A percentile compares a stretch with the other conserved stretches of the same genome.
phyloP scores from a whole-genome alignment of 2,329 filamentous ascomycete genomes.

The Thielaviopsis ethacetica region DNA sequence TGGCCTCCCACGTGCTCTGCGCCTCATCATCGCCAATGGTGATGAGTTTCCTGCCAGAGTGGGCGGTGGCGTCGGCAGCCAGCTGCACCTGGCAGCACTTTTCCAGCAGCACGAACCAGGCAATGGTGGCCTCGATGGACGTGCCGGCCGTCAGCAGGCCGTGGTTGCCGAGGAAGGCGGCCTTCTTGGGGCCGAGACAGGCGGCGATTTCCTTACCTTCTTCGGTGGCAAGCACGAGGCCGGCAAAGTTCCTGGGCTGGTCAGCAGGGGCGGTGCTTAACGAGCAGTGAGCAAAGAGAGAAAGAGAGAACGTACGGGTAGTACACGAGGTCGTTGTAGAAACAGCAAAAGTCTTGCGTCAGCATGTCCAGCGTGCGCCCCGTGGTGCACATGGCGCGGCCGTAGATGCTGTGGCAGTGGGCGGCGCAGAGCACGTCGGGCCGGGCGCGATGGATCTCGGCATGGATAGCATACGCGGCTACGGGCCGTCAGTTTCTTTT shows the following conservation, averaged over 20 bases:
- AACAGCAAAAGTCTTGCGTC: slow-evolving; percentile 44
- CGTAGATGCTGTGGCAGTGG: slow-evolving; percentile 38
- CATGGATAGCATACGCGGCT: slow-evolving; percentile 17
- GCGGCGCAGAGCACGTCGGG: slow-evolving; percentile 38
- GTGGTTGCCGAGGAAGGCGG: slow-evolving; percentile 36
- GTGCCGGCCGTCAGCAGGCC: slow-evolving; percentile 34
- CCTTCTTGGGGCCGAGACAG: slow-evolving; percentile 17
- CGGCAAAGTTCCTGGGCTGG: slow-evolving; percentile 26
- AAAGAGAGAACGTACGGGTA: slow-evolving; percentile 18
- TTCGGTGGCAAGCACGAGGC: slow-evolving; percentile 34
- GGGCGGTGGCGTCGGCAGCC: slow-evolving; percentile 41
- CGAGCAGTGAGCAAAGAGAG: background rate
- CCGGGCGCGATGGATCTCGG: slow-evolving; percentile 35
- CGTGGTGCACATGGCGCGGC: slow-evolving; percentile 41
- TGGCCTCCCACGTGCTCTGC: slow-evolving; percentile 45
- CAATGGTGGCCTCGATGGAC: slow-evolving; percentile 33
- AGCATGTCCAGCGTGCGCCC: slow-evolving; percentile 48
- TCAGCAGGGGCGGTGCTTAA: too few relatives aligned
- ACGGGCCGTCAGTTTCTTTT: too few relatives aligned
- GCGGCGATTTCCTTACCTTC: slow-evolving; percentile 33
- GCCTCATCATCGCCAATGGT: slow-evolving; percentile 56
- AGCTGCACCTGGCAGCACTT: slow-evolving; percentile 32
- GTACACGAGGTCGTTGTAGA: slow-evolving; percentile 33
- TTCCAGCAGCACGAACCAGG: slow-evolving; percentile 37
- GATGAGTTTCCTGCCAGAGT: slow-evolving; percentile 45